Evolutionary conservation across 768 basidiomycete genomes (phyloP), one percentile per base, ranked within the genome.

Genomic region (Termitomyces sp.): DNA sequence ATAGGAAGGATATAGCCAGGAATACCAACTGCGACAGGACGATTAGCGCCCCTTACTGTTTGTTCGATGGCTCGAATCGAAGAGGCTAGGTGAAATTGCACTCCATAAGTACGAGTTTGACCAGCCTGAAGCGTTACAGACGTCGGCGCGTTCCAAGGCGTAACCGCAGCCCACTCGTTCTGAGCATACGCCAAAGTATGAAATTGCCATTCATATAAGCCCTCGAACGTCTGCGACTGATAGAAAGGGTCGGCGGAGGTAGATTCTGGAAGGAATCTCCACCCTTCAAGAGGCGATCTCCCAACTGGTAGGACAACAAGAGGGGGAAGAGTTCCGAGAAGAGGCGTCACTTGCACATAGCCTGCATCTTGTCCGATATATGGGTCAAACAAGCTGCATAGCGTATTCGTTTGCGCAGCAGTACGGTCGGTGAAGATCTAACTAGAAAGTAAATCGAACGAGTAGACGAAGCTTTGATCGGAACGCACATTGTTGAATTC

Each of bases 201-300:
- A 65, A 82, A 82, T 62, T 80, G 77, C 82, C 82, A 83, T 70
- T 83, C 82, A 67, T 82, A 82, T 14, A 83, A 63, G 0, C 75
- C 82, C 62, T 84, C 82, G 61, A 84, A 84, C 0, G 82, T 84
- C 63, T 84, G 82, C 1, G 81, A 82, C 60, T 83, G 82, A 61
- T 84, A 84, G 56, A 69, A 78, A 1, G 79, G 78, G 1, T 75
- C 59, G 1, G 67, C 71, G 3, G 73, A 68, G 0, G 80, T 82
- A 21, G 74, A 73, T 63, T 82, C 82, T 2, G 77, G 74, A 51
- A 84, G 75, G 65, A 82, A 83, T 32, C 82, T 71, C 82, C 82
- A 84, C 25, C 82, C 82, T 66, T 84, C 82, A 19, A 84, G 67
- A n/a, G 82, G 82, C 8, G 76, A 77, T 43, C 71, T 67, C 0